Conservation (phyloP, 345 rosid genomes). For the Eucalyptus cladocalyx region DNA sequence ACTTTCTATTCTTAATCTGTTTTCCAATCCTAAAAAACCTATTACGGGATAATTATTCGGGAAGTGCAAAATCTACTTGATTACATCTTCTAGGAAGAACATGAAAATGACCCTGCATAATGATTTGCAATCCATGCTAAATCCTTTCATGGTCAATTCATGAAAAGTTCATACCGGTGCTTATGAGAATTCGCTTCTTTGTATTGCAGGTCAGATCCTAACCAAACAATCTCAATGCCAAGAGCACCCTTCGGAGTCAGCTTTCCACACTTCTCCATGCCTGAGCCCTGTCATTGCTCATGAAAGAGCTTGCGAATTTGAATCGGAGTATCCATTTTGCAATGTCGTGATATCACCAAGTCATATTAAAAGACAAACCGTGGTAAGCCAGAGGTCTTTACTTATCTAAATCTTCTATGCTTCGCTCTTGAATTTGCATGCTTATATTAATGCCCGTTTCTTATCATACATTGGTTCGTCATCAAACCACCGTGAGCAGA, state of each 20-base stretch:
- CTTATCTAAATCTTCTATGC: neutral
- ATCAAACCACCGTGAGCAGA: neutral
- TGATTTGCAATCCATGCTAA: neutral
- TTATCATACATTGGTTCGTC: neutral
- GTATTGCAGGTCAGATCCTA: neutral
- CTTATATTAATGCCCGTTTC: neutral
- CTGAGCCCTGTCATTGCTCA: neutral
- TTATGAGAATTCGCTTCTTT: neutral
- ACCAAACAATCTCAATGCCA: neutral
- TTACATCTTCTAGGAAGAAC: neutral
- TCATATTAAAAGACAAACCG: neutral
- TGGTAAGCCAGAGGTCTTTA: neutral
- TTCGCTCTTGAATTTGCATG: neutral
- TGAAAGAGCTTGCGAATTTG: neutral
- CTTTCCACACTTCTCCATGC: neutral
- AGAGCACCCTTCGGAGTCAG: neutral
- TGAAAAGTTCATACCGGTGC: neutral
- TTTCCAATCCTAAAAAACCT: neutral
- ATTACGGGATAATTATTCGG: neutral
- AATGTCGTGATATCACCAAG: neutral
- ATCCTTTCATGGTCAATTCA: neutral
- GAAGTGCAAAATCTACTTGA: neutral
- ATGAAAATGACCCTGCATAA: neutral
- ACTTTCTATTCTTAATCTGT: neutral
- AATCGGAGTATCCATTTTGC: neutral